Conservation (phyloP, 2,329 filamentous ascomycete genomes). For the Elsinoe perseae region DNA sequence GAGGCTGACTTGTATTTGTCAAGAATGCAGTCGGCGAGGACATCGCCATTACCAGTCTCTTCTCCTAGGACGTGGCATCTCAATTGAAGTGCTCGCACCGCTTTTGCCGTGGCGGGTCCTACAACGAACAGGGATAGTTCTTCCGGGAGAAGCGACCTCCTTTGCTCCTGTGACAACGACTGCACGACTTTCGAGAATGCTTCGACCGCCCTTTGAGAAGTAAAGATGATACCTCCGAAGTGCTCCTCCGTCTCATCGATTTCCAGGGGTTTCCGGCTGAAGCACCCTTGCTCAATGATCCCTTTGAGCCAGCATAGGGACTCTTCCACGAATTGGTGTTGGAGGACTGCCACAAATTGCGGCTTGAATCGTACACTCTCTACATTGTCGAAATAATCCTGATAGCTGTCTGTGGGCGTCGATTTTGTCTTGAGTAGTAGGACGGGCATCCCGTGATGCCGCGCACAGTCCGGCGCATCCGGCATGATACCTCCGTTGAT, state of each 20-base stretch:
- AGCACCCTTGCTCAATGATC: slow-evolving; percentile 42
- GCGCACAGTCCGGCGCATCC: slow-evolving; percentile 1
- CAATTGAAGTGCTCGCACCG: slow-evolving; percentile 50
- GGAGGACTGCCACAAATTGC: slow-evolving; percentile 66
- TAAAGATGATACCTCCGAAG: slow-evolving; percentile 77
- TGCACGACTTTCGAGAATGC: slow-evolving; percentile 60
- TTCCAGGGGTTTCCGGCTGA: slow-evolving; percentile 28
- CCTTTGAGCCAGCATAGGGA: slow-evolving; percentile 49
- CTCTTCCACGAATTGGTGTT: slow-evolving; percentile 58
- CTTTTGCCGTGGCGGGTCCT: slow-evolving; percentile 70
- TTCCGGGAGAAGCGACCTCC: slow-evolving; percentile 35
- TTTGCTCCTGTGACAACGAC: slow-evolving; percentile 35
- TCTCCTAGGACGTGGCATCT: slow-evolving; percentile 61
- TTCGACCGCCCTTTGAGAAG: slow-evolving; percentile 75
- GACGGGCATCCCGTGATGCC: slow-evolving; percentile 31
- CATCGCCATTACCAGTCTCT: slow-evolving; percentile 77
- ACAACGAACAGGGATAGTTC: slow-evolving; percentile 66
- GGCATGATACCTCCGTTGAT: slow-evolving; percentile 2
- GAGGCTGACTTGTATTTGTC: slow-evolving; percentile 56
- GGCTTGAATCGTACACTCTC: slow-evolving; percentile 49
- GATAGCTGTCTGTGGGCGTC: slow-evolving; percentile 61
- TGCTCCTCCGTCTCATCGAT: not conserved
- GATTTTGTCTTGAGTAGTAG: slow-evolving; percentile 74
- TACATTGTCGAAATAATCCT: slow-evolving; percentile 53
- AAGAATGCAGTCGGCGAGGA: slow-evolving; percentile 69